Conservation (phyloP, 306 rosid species). For the Mucuna pruriens region DNA sequence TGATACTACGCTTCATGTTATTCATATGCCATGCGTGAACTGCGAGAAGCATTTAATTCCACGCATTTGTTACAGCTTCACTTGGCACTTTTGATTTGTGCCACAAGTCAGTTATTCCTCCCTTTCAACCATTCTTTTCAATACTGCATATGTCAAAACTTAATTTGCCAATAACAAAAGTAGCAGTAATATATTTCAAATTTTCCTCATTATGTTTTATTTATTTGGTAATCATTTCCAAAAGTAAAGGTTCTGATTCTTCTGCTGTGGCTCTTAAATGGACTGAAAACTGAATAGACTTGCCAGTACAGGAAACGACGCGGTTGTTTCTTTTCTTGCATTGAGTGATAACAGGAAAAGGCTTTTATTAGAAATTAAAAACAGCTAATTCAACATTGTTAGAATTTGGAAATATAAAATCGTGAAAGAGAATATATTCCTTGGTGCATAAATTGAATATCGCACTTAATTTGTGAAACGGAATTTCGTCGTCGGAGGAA, state of each 20-base stretch:
- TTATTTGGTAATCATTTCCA: neutral
- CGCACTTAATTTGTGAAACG: neutral
- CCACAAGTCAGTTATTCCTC: neutral
- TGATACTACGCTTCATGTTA: neutral
- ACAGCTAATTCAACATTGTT: neutral
- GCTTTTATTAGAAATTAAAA: neutral
- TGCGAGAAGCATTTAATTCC: neutral
- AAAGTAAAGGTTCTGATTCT: neutral
- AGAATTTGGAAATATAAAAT: neutral
- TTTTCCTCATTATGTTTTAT: neutral
- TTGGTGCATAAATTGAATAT: neutral
- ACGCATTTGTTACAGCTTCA: neutral
- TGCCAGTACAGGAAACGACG: neutral
- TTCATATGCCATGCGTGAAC: neutral
- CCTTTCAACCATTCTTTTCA: neutral
- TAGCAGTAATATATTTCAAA: neutral
- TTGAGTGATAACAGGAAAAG: neutral
- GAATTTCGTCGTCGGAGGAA: constrained; percentile 9
- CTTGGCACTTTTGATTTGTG: neutral
- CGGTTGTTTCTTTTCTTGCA: neutral
- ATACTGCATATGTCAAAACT: neutral
- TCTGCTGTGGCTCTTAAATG: neutral
- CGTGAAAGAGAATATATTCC: neutral
- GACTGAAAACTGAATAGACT: neutral
- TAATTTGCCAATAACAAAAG: neutral